phyloP scores from a whole-genome alignment of 129 eudicot genomes.

The Heracleum sosnowskyi region DNA sequence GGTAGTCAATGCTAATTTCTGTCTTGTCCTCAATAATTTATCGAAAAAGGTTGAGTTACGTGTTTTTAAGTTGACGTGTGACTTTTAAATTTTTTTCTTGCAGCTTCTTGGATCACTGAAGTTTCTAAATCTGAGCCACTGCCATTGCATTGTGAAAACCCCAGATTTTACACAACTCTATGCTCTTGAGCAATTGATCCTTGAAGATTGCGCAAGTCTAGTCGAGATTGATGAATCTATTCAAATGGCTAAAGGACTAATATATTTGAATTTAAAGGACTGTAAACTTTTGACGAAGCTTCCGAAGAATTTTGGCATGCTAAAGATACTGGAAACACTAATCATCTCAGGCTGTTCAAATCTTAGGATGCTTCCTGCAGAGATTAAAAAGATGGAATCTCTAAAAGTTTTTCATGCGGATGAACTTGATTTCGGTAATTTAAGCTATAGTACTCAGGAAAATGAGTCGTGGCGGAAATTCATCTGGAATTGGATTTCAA shows the following conservation, averaged over 20 bases:
- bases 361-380: not conserved
- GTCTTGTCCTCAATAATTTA: not conserved
- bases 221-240: conserved; percentile 13
- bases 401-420: not conserved
- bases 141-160: not conserved
- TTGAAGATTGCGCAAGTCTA: not conserved
- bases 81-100: too few relatives aligned
- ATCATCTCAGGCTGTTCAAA: conserved; percentile 8
- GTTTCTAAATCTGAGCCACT: conserved; percentile 17
- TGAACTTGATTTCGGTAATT: not conserved
- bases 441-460: not conserved
- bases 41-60: too few relatives aligned
- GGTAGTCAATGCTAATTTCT: not conserved
- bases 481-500: not conserved
- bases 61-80: too few relatives aligned
- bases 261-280: not conserved
- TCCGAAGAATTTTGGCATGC: not conserved
- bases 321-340: not conserved
- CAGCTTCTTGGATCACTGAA: conserved; percentile 13
- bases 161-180: conserved; percentile 1
- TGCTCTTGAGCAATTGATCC: conserved; percentile 5
- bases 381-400: not conserved
- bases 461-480: not conserved
- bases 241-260: not conserved
- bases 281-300: conserved; percentile 1